Percentiles rank a stretch among this genome's conserved stretches.
Evolutionary conservation across 371 early-diverging fungal genomes (phyloP).

Genomic region (Mucor plumbeus): DNA sequence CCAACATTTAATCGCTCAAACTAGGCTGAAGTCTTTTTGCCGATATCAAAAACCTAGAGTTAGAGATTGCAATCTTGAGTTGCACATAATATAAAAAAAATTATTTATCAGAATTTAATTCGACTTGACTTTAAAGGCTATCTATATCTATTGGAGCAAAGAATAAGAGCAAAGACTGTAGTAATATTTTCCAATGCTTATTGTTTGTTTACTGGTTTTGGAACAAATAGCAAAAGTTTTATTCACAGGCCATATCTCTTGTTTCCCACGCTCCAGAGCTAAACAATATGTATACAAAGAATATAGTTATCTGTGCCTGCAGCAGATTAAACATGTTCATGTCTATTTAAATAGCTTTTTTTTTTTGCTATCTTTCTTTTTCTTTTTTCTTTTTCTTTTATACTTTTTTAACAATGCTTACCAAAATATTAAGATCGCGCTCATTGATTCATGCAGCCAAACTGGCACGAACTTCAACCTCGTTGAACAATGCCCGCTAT

Average conservation of each 20-base stretch:
- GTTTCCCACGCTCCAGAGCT: slow-evolving; percentile 18
- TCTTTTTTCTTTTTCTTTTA: slow-evolving; percentile 2
- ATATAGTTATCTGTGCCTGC: neutral
- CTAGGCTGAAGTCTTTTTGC: too few relatives aligned
- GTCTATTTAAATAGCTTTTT: neutral
- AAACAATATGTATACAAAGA: neutral
- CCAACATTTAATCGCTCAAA: too few relatives aligned
- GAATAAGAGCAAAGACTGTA: too few relatives aligned
- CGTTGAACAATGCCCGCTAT: slow-evolving; percentile 18
- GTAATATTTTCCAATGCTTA: too few relatives aligned
- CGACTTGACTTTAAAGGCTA: too few relatives aligned
- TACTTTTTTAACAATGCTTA: slow-evolving; percentile 12
- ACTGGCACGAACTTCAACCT: neutral
- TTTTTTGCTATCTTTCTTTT: neutral
- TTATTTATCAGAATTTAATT: too few relatives aligned
- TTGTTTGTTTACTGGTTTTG: neutral
- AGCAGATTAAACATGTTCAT: neutral
- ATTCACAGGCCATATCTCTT: slow-evolving; percentile 6
- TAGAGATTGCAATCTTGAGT: too few relatives aligned
- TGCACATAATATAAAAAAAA: too few relatives aligned
- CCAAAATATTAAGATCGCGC: slow-evolving; percentile 14
- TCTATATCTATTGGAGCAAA: too few relatives aligned
- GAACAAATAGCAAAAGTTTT: slow-evolving; percentile 3
- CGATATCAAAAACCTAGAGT: too few relatives aligned
- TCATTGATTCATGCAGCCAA: slow-evolving; percentile 4